Conservation (phyloP, 2,329 filamentous ascomycete genomes). For the Sodiomyces alkalinus region DNA sequence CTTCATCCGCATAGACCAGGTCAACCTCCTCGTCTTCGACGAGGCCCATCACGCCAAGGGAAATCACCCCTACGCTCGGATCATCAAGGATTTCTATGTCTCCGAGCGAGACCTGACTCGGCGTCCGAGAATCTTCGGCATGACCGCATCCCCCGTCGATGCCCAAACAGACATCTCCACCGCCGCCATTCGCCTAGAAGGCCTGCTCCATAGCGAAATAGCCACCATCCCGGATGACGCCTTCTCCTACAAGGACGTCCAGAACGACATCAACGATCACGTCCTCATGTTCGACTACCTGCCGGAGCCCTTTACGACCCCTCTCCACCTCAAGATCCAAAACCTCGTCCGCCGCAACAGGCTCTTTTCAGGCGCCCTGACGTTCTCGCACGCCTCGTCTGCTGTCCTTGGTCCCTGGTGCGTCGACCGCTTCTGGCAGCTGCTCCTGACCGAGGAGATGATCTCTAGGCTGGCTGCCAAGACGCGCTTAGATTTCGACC, state of each 20-base stretch:
- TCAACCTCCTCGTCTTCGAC: conserved; percentile 88
- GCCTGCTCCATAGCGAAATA: conserved; percentile 65
- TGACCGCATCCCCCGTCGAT: conserved; percentile 94
- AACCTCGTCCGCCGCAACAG: conserved; percentile 22
- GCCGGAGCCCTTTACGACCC: conserved; percentile 40
- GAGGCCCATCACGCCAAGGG: conserved; percentile 96
- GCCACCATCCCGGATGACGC: conserved; percentile 46
- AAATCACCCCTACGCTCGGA: conserved; percentile 75
- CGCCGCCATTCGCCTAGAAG: conserved; percentile 61
- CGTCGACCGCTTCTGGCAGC: conserved; percentile 66
- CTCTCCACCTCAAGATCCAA: conserved; percentile 44
- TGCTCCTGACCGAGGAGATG: conserved; percentile 49
- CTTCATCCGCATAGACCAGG: conserved; percentile 64
- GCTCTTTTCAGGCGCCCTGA: conserved; percentile 40
- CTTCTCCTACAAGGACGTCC: conserved; percentile 15
- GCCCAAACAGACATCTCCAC: conserved; percentile 56
- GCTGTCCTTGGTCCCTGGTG: conserved; percentile 69
- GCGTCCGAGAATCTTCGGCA: conserved; percentile 73
- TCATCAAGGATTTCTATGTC: conserved; percentile 77
- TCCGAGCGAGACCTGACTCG: conserved; percentile 23
- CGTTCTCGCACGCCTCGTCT: conserved; percentile 42
- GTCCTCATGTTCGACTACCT: conserved; percentile 27
- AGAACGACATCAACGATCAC: conserved; percentile 41
- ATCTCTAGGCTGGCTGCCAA: conserved; percentile 44
- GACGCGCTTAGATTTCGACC: conserved; percentile 23